phyloP scores from a whole-genome alignment of 208 protist species.

The Zelonia costaricensis region DNA sequence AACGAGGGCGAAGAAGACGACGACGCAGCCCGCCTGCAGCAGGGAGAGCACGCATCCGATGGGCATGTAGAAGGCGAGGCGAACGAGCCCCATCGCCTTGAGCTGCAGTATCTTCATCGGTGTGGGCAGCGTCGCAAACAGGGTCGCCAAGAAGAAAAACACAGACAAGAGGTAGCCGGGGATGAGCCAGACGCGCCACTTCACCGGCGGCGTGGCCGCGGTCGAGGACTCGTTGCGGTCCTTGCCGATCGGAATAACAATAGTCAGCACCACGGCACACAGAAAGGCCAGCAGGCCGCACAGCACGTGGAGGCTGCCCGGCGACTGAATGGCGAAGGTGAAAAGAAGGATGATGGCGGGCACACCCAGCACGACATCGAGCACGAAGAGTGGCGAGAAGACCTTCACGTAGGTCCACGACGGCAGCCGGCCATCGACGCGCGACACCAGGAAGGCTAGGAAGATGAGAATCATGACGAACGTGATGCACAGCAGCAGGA shows the following conservation, averaged over 20 bases:
- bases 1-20: constrained; percentile 59
- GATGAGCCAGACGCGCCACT: constrained; percentile 69
- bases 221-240: constrained; percentile 49
- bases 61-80: constrained; percentile 31
- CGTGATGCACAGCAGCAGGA: constrained; percentile 23
- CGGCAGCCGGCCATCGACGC: constrained; percentile 41
- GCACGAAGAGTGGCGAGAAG: constrained; percentile 62
- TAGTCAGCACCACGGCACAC: constrained; percentile 44
- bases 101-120: constrained; percentile 4
- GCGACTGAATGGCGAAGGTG: constrained; percentile 22
- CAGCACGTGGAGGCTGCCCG: constrained; percentile 11
- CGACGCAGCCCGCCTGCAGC: constrained; percentile 28
- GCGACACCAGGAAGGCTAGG: constrained; percentile 50
- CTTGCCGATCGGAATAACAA: constrained; percentile 70
- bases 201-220: constrained; percentile 25
- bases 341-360: constrained; percentile 23
- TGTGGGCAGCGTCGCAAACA: constrained; percentile 25
- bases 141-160: constrained; percentile 28
- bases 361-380: constrained; percentile 43
- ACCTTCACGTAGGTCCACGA: constrained; percentile 81
- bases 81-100: constrained; percentile 21
- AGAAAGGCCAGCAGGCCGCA: constrained; percentile 24
- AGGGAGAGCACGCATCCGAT: constrained; percentile 41
- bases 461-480: constrained; percentile 57
- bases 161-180: constrained; percentile 60